Percentiles rank a stretch among this genome's conserved stretches.
Evolutionary conservation across 371 early-diverging fungal species (phyloP).

Genomic region (Rhizopus stolonifer): DNA sequence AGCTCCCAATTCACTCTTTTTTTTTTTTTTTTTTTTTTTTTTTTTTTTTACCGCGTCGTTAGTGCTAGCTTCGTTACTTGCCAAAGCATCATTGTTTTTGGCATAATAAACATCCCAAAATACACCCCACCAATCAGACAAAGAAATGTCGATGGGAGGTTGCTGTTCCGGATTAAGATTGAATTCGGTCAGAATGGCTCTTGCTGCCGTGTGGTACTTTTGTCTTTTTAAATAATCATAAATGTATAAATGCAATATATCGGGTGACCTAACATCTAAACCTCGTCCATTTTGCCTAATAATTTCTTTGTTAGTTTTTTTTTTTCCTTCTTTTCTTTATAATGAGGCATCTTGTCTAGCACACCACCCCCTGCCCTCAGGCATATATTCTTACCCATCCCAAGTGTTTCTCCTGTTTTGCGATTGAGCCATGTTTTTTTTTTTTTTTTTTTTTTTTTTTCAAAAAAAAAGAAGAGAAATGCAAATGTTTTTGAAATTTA

Average conservation of each 20-base stretch:
- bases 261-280: conserved; percentile 32
- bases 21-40: background rate
- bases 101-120: conserved; percentile 73
- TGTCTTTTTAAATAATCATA: conserved; percentile 72
- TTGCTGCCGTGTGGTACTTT: conserved; percentile 57
- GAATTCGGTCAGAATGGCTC: conserved; percentile 59
- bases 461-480: too few relatives aligned
- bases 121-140: conserved; percentile 71
- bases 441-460: too few relatives aligned
- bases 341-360: background rate
- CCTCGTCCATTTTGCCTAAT: conserved; percentile 37
- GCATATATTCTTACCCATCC: conserved; percentile 55
- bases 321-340: background rate
- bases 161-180: conserved; percentile 42
- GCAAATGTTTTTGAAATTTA: too few relatives aligned
- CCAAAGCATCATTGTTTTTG: conserved; percentile 42
- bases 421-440: conserved; percentile 31
- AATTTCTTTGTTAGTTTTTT: background rate
- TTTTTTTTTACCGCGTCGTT: conserved; percentile 52
- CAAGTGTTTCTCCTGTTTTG: conserved; percentile 50
- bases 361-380: too few relatives aligned
- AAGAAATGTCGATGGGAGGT: conserved; percentile 57
- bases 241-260: conserved; percentile 61
- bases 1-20: too few relatives aligned
- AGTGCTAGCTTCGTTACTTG: conserved; percentile 52